A percentile compares a stretch with the other conserved stretches of the same genome.
Conservation (phyloP, 306 rosid genomes). For the Fagus sylvatica region DNA sequence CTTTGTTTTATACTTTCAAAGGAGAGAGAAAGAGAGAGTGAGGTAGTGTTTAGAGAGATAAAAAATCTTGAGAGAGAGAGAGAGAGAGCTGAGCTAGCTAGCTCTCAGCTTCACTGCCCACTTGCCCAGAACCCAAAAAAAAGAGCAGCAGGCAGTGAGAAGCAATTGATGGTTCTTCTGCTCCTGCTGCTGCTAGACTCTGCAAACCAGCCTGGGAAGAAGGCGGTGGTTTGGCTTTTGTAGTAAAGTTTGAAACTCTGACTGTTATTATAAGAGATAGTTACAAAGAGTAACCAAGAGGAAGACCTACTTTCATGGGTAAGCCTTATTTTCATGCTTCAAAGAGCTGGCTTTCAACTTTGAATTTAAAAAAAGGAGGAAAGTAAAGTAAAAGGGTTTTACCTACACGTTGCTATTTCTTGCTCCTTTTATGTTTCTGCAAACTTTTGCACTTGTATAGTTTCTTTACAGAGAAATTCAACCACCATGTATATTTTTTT, state of each 20-base stretch:
- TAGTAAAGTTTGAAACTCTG: slow-evolving; percentile 35
- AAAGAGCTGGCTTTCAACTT: slow-evolving; percentile 33
- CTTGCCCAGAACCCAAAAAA: slow-evolving; percentile 41
- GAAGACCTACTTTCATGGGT: slow-evolving; percentile 47
- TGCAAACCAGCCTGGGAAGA: slow-evolving; percentile 19
- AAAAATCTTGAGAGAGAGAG: slow-evolving; percentile 6
- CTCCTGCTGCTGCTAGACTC: slow-evolving; percentile 24
- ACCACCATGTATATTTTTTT: slow-evolving; percentile 37
- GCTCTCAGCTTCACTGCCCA: slow-evolving; percentile 30
- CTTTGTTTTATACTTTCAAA: slow-evolving; percentile 31
- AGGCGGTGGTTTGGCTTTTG: slow-evolving; percentile 65
- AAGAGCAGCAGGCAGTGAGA: slow-evolving; percentile 29
- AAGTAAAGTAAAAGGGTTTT: neutral
- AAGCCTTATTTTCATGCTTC: slow-evolving; percentile 28
- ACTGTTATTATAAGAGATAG: slow-evolving; percentile 11
- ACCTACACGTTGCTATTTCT: slow-evolving; percentile 18
- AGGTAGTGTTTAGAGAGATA: neutral
- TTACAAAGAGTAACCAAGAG: slow-evolving; percentile 12
- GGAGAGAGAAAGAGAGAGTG: slow-evolving; percentile 37
- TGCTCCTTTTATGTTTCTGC: slow-evolving; percentile 26
- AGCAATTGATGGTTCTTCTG: slow-evolving; percentile 41
- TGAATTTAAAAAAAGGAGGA: slow-evolving; percentile 31
- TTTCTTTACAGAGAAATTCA: slow-evolving; percentile 52
- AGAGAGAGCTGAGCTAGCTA: slow-evolving; percentile 3
- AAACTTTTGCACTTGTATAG: neutral